Base-by-base conservation (phyloP, 495 filamentous ascomycete species). In the Aspergillus incahuasiensis region DNA sequence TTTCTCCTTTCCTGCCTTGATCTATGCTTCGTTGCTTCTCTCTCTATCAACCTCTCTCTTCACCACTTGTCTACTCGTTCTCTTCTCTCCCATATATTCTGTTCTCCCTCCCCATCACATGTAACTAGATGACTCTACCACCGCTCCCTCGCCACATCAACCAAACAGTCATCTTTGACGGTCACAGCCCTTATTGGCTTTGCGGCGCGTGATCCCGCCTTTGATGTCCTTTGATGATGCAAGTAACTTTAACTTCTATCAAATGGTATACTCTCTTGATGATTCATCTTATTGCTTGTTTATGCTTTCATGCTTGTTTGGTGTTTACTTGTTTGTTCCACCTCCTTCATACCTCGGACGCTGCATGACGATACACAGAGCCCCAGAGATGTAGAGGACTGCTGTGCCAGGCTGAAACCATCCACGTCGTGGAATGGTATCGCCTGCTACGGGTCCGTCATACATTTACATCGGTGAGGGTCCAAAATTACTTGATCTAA, bases 401-500 rank as follows among this genome's bases (percentile, higher is more conserved):
- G 21, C 15, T 52, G 47, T 39, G 34, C 11, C 38, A 46, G 32
- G 57, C 53, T 42, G 57, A 70, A 52, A 65, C 64, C 66, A 40
- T 48, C 32, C 48, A 39, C 16, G 24, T 38, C 32, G 18, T 49
- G 22, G 47, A 6, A 35, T 65, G 71, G 77, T 75, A 77, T 77
- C 74, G 71, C 68, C 13, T 50, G 46, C 21, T 21, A 39, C 63
- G 60, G 32, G 30, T 46, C 24, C 41, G 48, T 48, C 52, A 24
- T 42, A 55, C 48, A 55, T 48, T 46, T 41, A 57, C 60, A 59
- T 74, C 66, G 61, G 54, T 79, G 78, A 76, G 52, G 74, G 74
- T 60, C 53, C 57, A 58, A 73, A 28, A 76, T 74, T 74, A 65
- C 78, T 81, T 81, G 78, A 81, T 81, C 78, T 81, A 81, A 81